These are phyloP conservation scores for Dendrocalamus sinicus DNA, from an alignment of 176 grass and related monocot genomes.

Conservation along the genomic window DNA sequence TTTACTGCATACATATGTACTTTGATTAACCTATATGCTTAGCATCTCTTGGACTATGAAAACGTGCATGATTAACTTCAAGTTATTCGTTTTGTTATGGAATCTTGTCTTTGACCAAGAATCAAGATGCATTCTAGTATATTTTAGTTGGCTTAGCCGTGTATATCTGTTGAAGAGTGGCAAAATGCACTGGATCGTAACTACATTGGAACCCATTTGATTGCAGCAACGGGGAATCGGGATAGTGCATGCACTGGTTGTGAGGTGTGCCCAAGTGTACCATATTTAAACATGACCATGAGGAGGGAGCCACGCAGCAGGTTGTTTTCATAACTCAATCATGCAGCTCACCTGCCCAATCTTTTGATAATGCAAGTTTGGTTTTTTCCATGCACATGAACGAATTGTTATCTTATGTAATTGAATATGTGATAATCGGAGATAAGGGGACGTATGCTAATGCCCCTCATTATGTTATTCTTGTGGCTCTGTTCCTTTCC, in stretches of 20 bases:
- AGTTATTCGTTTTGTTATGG: constrained; percentile 22
- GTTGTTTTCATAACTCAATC: constrained; percentile 40
- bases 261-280: constrained; percentile 36
- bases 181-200: background rate
- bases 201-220: background rate
- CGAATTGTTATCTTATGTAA: constrained; percentile 42
- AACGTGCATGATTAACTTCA: constrained; percentile 26
- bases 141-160: background rate
- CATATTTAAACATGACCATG: constrained; percentile 38
- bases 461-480: constrained; percentile 51
- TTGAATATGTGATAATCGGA: constrained; percentile 42
- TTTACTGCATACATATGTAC: constrained; percentile 21
- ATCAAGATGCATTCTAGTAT: constrained; percentile 19
- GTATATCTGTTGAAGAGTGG: background rate
- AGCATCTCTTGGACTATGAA: constrained; percentile 35
- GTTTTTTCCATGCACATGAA: constrained; percentile 49
- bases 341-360: constrained; percentile 63
- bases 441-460: constrained; percentile 63
- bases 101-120: constrained; percentile 50
- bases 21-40: constrained; percentile 38
- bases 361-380: constrained; percentile 39
- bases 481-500: constrained; percentile 33
- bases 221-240: background rate
- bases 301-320: constrained; percentile 41
- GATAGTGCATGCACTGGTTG: constrained; percentile 9